Evolutionary conservation across 192 early-diverging fungal species (phyloP).

Genomic region (Geranomyces variabilis): DNA sequence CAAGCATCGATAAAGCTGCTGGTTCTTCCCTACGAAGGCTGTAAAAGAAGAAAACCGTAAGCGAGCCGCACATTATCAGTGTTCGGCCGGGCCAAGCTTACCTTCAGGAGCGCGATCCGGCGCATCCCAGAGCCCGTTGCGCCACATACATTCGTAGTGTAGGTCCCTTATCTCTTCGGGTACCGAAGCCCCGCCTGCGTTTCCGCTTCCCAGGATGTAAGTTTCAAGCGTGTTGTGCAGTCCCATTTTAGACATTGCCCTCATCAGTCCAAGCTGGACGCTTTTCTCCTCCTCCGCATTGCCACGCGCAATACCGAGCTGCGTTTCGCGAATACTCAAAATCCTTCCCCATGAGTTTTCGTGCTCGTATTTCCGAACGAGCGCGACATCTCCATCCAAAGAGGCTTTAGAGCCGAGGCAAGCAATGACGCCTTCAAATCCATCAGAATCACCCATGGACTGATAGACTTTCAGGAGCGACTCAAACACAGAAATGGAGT

Average conservation of each 20-base stretch:
- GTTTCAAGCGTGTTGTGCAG: constrained; percentile 31
- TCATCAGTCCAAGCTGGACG: constrained; percentile 30
- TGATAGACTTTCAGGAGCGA: constrained; percentile 36
- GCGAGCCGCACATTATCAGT: not conserved
- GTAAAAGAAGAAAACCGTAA: not conserved
- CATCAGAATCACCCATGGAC: constrained; percentile 40
- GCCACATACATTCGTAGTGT: constrained; percentile 43
- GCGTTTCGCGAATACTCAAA: constrained; percentile 26
- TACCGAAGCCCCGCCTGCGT: not conserved
- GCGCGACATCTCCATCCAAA: not conserved
- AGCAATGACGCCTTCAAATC: constrained; percentile 43
- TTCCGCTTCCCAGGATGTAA: constrained; percentile 3
- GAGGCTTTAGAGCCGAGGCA: constrained; percentile 22
- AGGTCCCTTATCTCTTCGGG: constrained; percentile 17
- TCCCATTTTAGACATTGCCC: constrained; percentile 34
- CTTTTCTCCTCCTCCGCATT: not conserved
- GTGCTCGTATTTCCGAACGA: constrained; percentile 32
- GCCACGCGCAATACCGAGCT: not conserved
- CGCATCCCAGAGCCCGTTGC: constrained; percentile 34
- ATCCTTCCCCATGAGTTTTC: constrained; percentile 33
- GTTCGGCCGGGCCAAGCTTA: not conserved
- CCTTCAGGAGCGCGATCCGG: not conserved
- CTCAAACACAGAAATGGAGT: not conserved
- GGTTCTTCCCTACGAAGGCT: constrained; percentile 2
- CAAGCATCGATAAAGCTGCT: constrained; percentile 24